Percentiles rank a stretch among this genome's conserved stretches.
These are phyloP conservation scores for Phanerochaete sordida DNA, from an alignment of 768 basidiomycete species.

Conservation along the genomic window DNA sequence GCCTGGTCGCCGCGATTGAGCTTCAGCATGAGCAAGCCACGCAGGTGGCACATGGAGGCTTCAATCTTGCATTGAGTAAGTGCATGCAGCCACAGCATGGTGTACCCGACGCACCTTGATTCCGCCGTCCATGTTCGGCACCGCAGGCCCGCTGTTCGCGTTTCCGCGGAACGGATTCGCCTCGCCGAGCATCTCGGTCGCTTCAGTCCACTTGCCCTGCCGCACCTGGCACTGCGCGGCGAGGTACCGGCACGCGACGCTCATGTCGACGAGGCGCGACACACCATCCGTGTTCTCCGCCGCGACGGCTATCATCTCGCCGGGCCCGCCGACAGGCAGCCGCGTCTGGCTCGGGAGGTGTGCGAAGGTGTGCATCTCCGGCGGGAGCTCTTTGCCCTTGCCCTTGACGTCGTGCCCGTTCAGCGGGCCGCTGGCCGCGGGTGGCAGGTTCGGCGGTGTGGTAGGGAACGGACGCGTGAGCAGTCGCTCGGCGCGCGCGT, in stretches of 20 bases:
- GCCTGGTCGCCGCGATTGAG: slow-evolving; percentile 88
- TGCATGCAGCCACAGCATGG: not conserved
- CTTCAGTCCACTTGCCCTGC: slow-evolving; percentile 90
- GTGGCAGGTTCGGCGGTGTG: slow-evolving; percentile 30
- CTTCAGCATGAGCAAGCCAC: slow-evolving; percentile 92
- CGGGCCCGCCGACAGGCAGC: slow-evolving; percentile 63
- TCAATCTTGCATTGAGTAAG: slow-evolving; percentile 59
- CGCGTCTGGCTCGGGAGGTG: slow-evolving; percentile 31
- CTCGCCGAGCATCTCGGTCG: slow-evolving; percentile 90
- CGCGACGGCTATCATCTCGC: slow-evolving; percentile 66
- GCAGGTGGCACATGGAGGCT: slow-evolving; percentile 94
- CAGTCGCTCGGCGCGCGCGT: slow-evolving; percentile 88
- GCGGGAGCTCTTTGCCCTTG: slow-evolving; percentile 52
- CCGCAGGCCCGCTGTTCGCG: slow-evolving; percentile 61
- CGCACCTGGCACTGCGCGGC: slow-evolving; percentile 93
- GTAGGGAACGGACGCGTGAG: slow-evolving; percentile 83
- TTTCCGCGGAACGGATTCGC: slow-evolving; percentile 82
- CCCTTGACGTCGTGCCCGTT: slow-evolving; percentile 55
- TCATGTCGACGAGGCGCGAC: slow-evolving; percentile 87
- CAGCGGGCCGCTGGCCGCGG: slow-evolving; percentile 25
- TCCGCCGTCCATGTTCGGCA: slow-evolving; percentile 85
- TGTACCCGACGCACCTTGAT: slow-evolving; percentile 66
- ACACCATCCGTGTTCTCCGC: slow-evolving; percentile 61
- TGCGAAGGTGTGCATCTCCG: not conserved
- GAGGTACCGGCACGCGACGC: slow-evolving; percentile 92